These are phyloP conservation scores for Aspergillus pseudoglaucus DNA, from an alignment of 2,329 filamentous ascomycete genomes.

Conservation along the genomic window DNA sequence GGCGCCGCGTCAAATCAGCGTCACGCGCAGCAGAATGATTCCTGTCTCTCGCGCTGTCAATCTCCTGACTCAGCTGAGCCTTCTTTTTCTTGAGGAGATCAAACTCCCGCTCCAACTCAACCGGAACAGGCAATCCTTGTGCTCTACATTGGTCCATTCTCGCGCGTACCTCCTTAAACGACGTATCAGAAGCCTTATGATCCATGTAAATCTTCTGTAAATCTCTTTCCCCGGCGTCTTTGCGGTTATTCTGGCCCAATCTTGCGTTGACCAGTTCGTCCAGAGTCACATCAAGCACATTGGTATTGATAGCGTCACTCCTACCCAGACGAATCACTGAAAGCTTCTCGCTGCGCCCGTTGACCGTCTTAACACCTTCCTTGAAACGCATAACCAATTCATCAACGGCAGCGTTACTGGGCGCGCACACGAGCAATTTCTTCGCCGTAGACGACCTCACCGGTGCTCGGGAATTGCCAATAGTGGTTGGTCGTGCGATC, in stretches of 20 bases:
- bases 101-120: conserved; percentile 64
- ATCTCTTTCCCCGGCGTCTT: conserved; percentile 43
- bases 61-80: conserved; percentile 67
- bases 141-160: conserved; percentile 63
- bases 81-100: conserved; percentile 72
- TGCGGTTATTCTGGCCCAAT: conserved; percentile 47
- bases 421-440: conserved; percentile 93
- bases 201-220: conserved; percentile 64
- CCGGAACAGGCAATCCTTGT: conserved; percentile 38
- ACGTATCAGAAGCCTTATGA: conserved; percentile 55
- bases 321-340: conserved; percentile 85
- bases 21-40: conserved; percentile 76
- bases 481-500: conserved; percentile 38
- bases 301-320: conserved; percentile 84
- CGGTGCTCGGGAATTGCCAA: conserved; percentile 27
- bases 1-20: conserved; percentile 74
- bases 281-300: conserved; percentile 83
- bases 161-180: conserved; percentile 64
- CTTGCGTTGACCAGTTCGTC: conserved; percentile 81
- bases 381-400: conserved; percentile 92
- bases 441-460: conserved; percentile 49
- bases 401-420: conserved; percentile 95
- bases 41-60: conserved; percentile 80
- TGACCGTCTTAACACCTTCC: conserved; percentile 70
- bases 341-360: conserved; percentile 66